These are phyloP conservation scores for Didymella exigua DNA, from an alignment of 2,329 filamentous ascomycete species.

Conservation along the genomic window DNA sequence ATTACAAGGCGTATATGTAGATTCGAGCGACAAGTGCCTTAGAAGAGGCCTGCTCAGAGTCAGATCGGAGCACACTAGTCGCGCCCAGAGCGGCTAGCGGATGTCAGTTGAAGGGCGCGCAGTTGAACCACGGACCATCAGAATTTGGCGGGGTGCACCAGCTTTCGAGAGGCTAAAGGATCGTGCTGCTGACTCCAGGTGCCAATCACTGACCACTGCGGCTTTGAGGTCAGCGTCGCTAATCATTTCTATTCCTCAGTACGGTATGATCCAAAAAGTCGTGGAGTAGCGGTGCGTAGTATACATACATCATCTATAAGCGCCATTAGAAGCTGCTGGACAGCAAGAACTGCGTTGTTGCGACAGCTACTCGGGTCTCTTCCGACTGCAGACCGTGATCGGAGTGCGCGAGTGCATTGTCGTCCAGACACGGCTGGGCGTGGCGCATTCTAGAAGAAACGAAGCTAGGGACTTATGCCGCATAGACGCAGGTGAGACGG, in stretches of 20 bases:
- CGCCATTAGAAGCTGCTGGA: background rate
- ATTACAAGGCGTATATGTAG: slow-evolving; percentile 30
- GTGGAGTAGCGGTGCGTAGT: no score
- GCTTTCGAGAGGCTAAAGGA: background rate
- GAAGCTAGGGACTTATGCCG: slow-evolving; percentile 2
- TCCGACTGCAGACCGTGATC: background rate
- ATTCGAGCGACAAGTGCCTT: slow-evolving; percentile 11
- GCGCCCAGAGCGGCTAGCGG: slow-evolving; percentile 2
- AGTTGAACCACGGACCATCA: slow-evolving; percentile 5
- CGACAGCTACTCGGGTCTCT: background rate
- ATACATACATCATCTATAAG: no score
- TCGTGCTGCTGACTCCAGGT: slow-evolving; percentile 6
- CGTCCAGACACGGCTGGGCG: background rate
- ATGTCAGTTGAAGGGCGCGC: slow-evolving; percentile 19
- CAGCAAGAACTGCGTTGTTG: background rate
- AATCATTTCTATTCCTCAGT: background rate
- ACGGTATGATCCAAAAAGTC: no score
- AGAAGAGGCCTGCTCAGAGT: slow-evolving; percentile 16
- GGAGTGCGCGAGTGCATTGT: background rate
- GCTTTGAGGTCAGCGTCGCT: background rate
- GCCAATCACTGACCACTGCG: background rate
- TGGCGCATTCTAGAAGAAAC: slow-evolving; percentile 10
- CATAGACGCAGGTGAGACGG: background rate
- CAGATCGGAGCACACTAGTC: slow-evolving; percentile 14
- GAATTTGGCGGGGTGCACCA: slow-evolving; percentile 11